Evolutionary conservation across 129 eudicot species (phyloP), one percentile per base, ranked within the genome.

Genomic region (Flaveria brownii): DNA sequence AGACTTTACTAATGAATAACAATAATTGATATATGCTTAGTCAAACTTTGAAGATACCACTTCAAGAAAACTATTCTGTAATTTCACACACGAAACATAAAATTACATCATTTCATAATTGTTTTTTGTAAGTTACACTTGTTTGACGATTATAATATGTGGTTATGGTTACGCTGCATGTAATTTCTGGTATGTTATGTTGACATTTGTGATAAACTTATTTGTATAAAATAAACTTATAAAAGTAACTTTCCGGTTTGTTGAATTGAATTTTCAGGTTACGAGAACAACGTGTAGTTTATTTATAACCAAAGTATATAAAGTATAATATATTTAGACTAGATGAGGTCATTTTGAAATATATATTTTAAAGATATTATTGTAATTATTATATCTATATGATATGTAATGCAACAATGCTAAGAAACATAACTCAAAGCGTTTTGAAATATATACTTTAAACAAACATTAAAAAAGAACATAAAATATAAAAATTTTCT

Each of bases 61-160:
- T 73, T 41, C 54, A 73, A 73, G 68, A 72, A 73, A 73, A 42
- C 22, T 55, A 66, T 36, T 72, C 6, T 72, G 28, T 71, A 52
- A 17, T 71, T 71, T 52, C 52, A 20, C 59, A 70, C 10, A 36
- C n/a, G 10, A 5, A 50, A 36, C 6, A 2, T 41, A 5, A 46
- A 10, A 22, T 46, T 22, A 47, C 26, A 47, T 20, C 54, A 43
- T 14, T 18, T 9, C 14, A 36, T 6, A 50, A 26, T 25, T 26
- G 1, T 17, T 70, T 16, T 47, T 50, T 50, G 20, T n/a, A 8
- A 55, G 61, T 55, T 17, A 17, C 12, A 6, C 8, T 8, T 17
- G 25, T 54, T 51, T 54, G 60, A 54, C 2, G 23, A 54, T 36
- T 36, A 36, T 36, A 20, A 57, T 57, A 57, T 22, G 36, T 22